Base-by-base conservation (phyloP, 495 filamentous ascomycete species). In the Penicillium goetzii region DNA sequence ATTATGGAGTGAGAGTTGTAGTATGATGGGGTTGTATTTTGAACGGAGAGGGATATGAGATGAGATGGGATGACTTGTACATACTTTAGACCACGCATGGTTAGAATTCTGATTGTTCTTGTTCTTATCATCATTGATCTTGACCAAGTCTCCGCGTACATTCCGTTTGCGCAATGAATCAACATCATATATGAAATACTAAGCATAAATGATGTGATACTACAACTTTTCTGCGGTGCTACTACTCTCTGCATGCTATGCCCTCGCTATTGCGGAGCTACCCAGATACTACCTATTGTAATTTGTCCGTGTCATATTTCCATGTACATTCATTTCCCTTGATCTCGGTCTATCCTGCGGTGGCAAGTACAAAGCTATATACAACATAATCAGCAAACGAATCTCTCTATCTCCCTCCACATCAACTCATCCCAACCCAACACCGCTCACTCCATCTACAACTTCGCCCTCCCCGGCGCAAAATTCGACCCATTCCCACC, bases 1-100 rank as follows among this genome's bases (percentile, higher is more conserved):
- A 80, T 86, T 3, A 97, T 96, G 92, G 78, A 90, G 59, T 91
- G 78, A 77, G 65, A 63, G 3, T 60, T 12, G 49, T 19, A 14
- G 25, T n/a, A 26, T 25, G 0, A 28, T 26, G 49, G 49, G 8
- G 3, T 1, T 26, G 14, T 14, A 26, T 17, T 14, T 26, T 14
- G 2, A 12, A 50, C 3, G 47, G n/a, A 47, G 21, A 15, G 14
- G 14, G n/a, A n/a, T n/a, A n/a, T n/a, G 5, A 58, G 11, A 32
- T 12, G 47, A 30, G 3, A 40, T 12, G 30, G 30, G 53, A 47
- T 36, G 32, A 17, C 45, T 49, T 45, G 28, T 47, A 9, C n/a
- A 62, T 62, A 55, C 30, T 23, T 19, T 55, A 55, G 52, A 36
- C 17, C 5, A 25, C 2, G 19, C 17, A 55, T 55, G 30, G 25